phyloP scores from a whole-genome alignment of 768 basidiomycete species.

The Coprinopsis marcescibilis region DNA sequence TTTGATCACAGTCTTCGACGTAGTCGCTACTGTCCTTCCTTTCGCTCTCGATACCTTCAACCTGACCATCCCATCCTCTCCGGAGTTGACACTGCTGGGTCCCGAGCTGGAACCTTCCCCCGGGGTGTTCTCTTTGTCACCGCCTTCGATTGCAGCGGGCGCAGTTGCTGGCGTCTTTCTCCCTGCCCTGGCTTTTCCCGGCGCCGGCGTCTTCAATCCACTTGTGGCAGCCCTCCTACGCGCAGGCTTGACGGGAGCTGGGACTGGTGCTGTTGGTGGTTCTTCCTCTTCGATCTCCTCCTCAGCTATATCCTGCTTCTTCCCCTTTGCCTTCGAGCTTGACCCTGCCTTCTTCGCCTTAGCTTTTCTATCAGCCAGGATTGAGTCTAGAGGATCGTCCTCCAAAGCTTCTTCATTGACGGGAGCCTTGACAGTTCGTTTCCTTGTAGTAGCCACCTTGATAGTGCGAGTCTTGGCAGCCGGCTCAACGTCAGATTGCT shows the following conservation, averaged over 20 bases:
- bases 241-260: too few species aligned
- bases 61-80: conserved; percentile 27
- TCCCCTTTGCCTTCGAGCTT: conserved; percentile 13
- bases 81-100: conserved; percentile 18
- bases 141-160: conserved; percentile 24
- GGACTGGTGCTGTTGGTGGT: not conserved
- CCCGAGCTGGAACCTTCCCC: conserved; percentile 18
- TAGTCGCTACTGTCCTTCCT: conserved; percentile 14
- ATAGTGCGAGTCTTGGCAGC: not conserved
- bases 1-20: conserved; percentile 11
- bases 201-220: conserved; percentile 2
- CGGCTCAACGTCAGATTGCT: not conserved
- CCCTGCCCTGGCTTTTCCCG: conserved; percentile 19
- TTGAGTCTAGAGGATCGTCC: conserved; percentile 19
- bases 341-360: conserved; percentile 18
- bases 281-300: conserved; percentile 4
- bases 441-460: conserved; percentile 3
- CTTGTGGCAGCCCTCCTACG: conserved; percentile 5
- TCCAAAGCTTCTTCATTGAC: conserved; percentile 10
- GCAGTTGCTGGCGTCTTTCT: conserved; percentile 31
- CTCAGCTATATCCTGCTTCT: not conserved
- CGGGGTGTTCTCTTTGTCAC: conserved; percentile 38
- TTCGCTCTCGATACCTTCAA: conserved; percentile 29
- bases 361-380: conserved; percentile 12
- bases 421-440: not conserved